Percentiles rank a stretch among this genome's conserved stretches.
Evolutionary conservation across 2,329 filamentous ascomycete genomes (phyloP).

Genomic region (Curvularia sp.): DNA sequence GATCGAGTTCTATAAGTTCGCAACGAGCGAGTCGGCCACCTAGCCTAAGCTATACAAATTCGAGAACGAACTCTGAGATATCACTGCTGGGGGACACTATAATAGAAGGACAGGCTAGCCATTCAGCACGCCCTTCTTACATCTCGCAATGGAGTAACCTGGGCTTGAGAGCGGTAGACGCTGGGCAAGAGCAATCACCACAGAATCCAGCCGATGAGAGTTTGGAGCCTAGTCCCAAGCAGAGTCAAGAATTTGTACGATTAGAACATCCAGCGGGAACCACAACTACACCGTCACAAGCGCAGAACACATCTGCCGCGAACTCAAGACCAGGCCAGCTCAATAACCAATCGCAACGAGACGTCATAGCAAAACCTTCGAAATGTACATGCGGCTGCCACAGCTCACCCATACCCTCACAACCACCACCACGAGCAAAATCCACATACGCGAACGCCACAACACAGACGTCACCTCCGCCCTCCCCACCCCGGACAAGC

Average conservation of each 20-base stretch:
- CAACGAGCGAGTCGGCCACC: conserved; percentile 31
- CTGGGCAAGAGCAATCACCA: not conserved
- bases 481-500: conserved; percentile 11
- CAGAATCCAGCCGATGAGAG: not conserved
- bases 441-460: conserved; percentile 31
- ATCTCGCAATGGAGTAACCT: conserved; percentile 8
- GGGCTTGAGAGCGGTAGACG: not conserved
- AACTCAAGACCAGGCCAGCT: not conserved
- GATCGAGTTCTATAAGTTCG: conserved; percentile 30
- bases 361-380: not conserved
- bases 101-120: conserved; percentile 8
- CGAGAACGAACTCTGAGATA: conserved; percentile 32
- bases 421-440: not conserved
- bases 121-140: conserved; percentile 17
- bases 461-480: conserved; percentile 34
- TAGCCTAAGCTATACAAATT: conserved; percentile 30
- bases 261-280: not conserved
- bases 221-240: not conserved
- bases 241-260: not conserved
- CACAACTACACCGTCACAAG: not conserved
- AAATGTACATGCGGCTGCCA: conserved; percentile 29
- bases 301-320: not conserved
- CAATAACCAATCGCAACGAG: not conserved
- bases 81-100: conserved; percentile 24
- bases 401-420: not conserved